Evolutionary conservation across 1,139 yeast genomes (phyloP).

Genomic region (Pichia norvegensis): DNA sequence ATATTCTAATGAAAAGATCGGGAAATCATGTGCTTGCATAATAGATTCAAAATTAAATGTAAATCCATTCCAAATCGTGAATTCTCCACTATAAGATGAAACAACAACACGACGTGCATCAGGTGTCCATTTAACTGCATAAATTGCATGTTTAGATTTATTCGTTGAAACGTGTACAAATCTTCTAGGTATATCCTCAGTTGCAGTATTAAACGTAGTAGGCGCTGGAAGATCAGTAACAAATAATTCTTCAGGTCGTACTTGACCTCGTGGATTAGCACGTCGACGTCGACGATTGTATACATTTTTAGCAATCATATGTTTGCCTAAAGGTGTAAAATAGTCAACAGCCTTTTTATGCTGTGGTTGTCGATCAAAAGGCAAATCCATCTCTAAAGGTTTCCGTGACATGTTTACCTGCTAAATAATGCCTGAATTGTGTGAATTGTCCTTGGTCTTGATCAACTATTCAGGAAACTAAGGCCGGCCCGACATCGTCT

Average conservation of each 20-base stretch:
- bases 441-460: too few relatives aligned
- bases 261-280: constrained; percentile 43
- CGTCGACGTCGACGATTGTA: constrained; percentile 35
- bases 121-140: constrained; percentile 92
- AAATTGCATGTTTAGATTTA: constrained; percentile 86
- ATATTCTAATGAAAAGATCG: constrained; percentile 72
- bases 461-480: too few relatives aligned
- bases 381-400: constrained; percentile 13
- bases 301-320: constrained; percentile 50
- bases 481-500: too few relatives aligned
- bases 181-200: constrained; percentile 62
- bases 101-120: constrained; percentile 88
- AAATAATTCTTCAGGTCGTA: constrained; percentile 74
- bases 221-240: constrained; percentile 70
- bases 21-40: constrained; percentile 96
- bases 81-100: constrained; percentile 90
- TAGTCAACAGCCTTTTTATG: constrained; percentile 80
- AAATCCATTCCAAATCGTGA: constrained; percentile 94
- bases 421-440: background rate
- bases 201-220: constrained; percentile 47
- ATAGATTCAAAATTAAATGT: constrained; percentile 93
- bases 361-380: constrained; percentile 10
- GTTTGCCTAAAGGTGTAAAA: constrained; percentile 74
- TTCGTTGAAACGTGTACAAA: constrained; percentile 88
- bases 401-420: background rate